Conservation (phyloP, 1,284 basidiomycete species). For the Trametes versicolor region DNA sequence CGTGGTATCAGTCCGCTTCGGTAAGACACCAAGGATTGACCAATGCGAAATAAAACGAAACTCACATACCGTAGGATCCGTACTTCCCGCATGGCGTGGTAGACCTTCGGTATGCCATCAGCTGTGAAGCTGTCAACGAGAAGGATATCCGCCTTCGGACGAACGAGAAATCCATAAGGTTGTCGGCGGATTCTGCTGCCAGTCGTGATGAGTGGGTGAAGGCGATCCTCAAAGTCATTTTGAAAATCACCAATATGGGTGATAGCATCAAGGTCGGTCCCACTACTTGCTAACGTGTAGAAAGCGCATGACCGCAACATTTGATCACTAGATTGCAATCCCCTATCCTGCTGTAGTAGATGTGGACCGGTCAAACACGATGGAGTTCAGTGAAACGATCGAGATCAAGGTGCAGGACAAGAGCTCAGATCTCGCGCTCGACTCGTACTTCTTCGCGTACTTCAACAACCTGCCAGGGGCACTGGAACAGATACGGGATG, state of each 20-base stretch:
- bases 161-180: slow-evolving; percentile 76
- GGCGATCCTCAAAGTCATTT: slow-evolving; percentile 89
- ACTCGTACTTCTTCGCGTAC: slow-evolving; percentile 95
- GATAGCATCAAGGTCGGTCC: slow-evolving; percentile 85
- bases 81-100: slow-evolving; percentile 97
- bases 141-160: slow-evolving; percentile 84
- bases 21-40: slow-evolving; percentile 52
- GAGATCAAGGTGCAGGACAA: slow-evolving; percentile 92
- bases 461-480: slow-evolving; percentile 84
- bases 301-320: too few relatives aligned
- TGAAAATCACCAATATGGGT: slow-evolving; percentile 95
- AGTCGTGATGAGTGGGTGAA: slow-evolving; percentile 95
- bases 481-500: slow-evolving; percentile 81
- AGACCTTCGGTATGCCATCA: slow-evolving; percentile 91
- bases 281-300: slow-evolving; percentile 16
- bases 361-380: slow-evolving; percentile 86
- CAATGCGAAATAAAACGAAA: background rate
- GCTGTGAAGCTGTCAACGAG: slow-evolving; percentile 82
- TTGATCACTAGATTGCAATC: slow-evolving; percentile 81
- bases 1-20: slow-evolving; percentile 94
- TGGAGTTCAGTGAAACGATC: slow-evolving; percentile 95
- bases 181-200: slow-evolving; percentile 82
- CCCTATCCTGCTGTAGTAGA: slow-evolving; percentile 91
- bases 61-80: slow-evolving; percentile 69
- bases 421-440: slow-evolving; percentile 78